A percentile compares a stretch with the other conserved stretches of the same genome.
phyloP scores from a whole-genome alignment of 257 asterid species.

The Catharanthus roseus region DNA sequence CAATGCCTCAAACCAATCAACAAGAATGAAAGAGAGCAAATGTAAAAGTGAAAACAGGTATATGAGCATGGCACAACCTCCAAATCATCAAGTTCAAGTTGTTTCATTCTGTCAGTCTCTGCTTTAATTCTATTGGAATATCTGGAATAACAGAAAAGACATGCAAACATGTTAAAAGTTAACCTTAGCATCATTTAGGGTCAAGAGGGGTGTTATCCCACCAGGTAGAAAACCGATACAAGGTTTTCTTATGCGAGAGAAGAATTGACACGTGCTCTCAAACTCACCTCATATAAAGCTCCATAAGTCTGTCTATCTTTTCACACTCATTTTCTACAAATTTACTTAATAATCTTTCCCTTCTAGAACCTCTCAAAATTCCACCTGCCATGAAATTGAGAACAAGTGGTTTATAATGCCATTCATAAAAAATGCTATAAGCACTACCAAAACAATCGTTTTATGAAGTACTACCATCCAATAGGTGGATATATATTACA shows the following conservation, averaged over 20 bases:
- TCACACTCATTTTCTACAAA: slow-evolving; percentile 96
- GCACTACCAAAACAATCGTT: neutral
- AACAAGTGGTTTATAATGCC: neutral
- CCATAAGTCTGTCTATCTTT: slow-evolving; percentile 96
- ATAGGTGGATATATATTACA: neutral
- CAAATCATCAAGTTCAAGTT: slow-evolving; percentile 72
- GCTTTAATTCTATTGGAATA: slow-evolving; percentile 80
- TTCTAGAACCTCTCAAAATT: slow-evolving; percentile 88
- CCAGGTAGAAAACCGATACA: neutral
- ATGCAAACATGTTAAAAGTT: neutral
- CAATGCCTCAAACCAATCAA: slow-evolving; percentile 2
- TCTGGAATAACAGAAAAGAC: slow-evolving; percentile 31
- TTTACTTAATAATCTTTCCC: slow-evolving; percentile 87
- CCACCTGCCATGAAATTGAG: slow-evolving; percentile 52
- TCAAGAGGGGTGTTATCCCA: neutral
- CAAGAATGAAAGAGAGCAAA: neutral
- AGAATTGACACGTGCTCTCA: slow-evolving; percentile 6
- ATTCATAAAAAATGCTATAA: neutral
- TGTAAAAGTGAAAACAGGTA: slow-evolving; percentile 3
- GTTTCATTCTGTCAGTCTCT: slow-evolving; percentile 58
- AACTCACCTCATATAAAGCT: slow-evolving; percentile 81
- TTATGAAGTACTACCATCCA: neutral
- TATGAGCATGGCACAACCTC: slow-evolving; percentile 45
- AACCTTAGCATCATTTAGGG: neutral
- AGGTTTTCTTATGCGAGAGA: neutral